Evolutionary conservation across 2,329 filamentous ascomycete species (phyloP).

Genomic region (Alternaria rosae): DNA sequence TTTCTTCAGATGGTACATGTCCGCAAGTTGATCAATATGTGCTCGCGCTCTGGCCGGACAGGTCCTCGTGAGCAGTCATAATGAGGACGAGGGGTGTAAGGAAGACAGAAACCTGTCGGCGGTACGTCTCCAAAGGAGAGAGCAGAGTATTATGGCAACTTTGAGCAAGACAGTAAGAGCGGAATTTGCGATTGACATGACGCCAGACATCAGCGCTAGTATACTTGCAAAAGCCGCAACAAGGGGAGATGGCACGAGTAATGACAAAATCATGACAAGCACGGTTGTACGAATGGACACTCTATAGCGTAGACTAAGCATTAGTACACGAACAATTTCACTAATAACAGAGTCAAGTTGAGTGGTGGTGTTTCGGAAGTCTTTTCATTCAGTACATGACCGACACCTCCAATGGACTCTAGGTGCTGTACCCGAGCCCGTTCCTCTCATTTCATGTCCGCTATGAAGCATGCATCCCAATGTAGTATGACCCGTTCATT

Average conservation of each 20-base stretch:
- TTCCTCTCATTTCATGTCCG: conserved; percentile 43
- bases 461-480: conserved; percentile 42
- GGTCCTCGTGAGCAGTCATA: background rate
- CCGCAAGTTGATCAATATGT: background rate
- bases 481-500: conserved; percentile 40
- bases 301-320: background rate
- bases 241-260: background rate
- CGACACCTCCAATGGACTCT: conserved; percentile 35
- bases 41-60: background rate
- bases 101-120: background rate
- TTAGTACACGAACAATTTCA: background rate
- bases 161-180: background rate
- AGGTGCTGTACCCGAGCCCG: conserved; percentile 35
- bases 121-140: background rate
- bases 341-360: background rate
- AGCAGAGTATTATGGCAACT: background rate
- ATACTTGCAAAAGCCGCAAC: background rate
- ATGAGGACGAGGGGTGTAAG: background rate
- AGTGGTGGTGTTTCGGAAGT: conserved; percentile 32
- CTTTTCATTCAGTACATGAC: conserved; percentile 49
- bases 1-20: background rate
- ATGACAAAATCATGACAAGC: background rate
- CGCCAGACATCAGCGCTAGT: background rate
- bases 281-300: background rate
- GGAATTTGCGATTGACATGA: background rate